These are phyloP conservation scores for Phytopythium chamaehyphon DNA, from an alignment of 352 stramenopile genomes.

Conservation along the genomic window DNA sequence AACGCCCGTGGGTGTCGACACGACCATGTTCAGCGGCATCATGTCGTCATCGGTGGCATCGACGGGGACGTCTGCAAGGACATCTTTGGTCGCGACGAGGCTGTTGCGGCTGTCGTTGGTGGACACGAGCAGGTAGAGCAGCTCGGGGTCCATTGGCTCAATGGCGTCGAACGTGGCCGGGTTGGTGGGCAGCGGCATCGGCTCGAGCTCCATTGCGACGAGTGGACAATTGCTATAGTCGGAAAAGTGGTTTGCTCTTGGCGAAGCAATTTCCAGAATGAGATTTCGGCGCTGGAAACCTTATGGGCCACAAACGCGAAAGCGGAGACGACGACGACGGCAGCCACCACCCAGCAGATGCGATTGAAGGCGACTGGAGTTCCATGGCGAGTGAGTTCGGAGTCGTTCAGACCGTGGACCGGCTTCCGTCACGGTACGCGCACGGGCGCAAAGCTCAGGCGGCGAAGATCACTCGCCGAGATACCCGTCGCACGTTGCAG, in stretches of 20 bases:
- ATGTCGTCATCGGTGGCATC: constrained; percentile 19
- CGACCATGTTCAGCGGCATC: constrained; percentile 24
- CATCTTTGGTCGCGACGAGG: constrained; percentile 7
- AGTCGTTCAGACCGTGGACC: background rate
- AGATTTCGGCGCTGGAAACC: background rate
- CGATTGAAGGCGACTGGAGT: background rate
- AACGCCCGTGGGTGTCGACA: constrained; percentile 28
- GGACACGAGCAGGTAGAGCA: constrained; percentile 26
- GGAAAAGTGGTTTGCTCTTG: background rate
- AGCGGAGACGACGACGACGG: background rate
- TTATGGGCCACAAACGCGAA: constrained; percentile 4
- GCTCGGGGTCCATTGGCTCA: constrained; percentile 28
- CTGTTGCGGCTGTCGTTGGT: constrained; percentile 15
- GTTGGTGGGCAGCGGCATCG: constrained; percentile 1
- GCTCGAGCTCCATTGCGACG: constrained; percentile 4
- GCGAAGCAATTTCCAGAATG: constrained; percentile 6
- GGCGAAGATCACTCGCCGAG: background rate
- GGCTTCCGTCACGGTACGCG: constrained; percentile 1
- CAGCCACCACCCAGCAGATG: constrained; percentile 3
- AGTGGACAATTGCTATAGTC: background rate
- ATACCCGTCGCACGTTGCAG: constrained; percentile 7
- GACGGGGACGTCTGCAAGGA: constrained; percentile 7
- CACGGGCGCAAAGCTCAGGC: constrained; percentile 1
- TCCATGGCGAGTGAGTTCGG: background rate
- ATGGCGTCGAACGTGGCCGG: constrained; percentile 3